A percentile compares a stretch with the other conserved stretches of the same genome.
Conservation (phyloP, 768 basidiomycete genomes). For the Candolleomyces eurysporus region DNA sequence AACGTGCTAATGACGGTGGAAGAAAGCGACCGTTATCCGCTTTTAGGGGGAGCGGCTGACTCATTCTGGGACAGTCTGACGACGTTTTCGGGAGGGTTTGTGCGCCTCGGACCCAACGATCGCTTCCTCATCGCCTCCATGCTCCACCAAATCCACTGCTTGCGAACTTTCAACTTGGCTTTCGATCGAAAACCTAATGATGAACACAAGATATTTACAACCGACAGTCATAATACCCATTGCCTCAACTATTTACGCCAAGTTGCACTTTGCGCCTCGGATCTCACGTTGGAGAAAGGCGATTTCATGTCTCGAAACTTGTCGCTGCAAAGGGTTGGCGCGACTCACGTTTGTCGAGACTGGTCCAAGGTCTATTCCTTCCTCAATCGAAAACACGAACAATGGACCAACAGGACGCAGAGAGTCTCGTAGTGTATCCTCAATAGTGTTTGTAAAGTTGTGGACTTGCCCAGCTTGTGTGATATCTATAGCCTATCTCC, state of each 20-base stretch:
- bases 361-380: constrained; percentile 21
- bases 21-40: constrained; percentile 28
- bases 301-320: constrained; percentile 24
- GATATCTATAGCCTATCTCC: too few relatives aligned
- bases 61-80: constrained; percentile 28
- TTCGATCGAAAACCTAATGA: constrained; percentile 10
- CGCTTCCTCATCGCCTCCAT: constrained; percentile 30
- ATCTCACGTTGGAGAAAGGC: constrained; percentile 37
- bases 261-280: constrained; percentile 35
- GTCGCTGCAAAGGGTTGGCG: constrained; percentile 19
- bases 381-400: too few relatives aligned
- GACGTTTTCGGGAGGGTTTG: constrained; percentile 15
- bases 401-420: too few relatives aligned
- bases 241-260: constrained; percentile 41
- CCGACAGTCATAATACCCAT: constrained; percentile 25
- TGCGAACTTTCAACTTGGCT: constrained; percentile 24
- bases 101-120: constrained; percentile 22
- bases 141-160: constrained; percentile 38
- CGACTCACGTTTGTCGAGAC: constrained; percentile 29
- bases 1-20: constrained; percentile 20
- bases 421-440: too few relatives aligned
- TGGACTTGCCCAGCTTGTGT: too few relatives aligned
- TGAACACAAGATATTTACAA: not conserved
- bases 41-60: constrained; percentile 20
- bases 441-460: too few relatives aligned